Conservation (phyloP, 2,329 filamentous ascomycete species). For the Dothistroma septosporum region DNA sequence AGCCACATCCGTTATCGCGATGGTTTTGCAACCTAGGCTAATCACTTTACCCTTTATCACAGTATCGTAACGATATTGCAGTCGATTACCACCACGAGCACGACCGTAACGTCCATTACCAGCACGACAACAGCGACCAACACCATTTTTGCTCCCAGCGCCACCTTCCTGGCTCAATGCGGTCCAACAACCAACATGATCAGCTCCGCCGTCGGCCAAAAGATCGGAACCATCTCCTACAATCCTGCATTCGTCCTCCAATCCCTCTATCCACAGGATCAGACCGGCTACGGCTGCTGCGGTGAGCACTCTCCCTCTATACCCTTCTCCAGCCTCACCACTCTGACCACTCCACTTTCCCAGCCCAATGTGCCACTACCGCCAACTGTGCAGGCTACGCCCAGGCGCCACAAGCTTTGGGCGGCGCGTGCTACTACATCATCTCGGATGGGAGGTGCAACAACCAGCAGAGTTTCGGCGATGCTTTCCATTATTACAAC, state of each 20-base stretch:
- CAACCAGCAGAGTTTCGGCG: conserved; percentile 1
- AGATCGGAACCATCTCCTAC: conserved; percentile 11
- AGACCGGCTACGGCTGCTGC: conserved; percentile 7
- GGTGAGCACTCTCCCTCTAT: too few relatives aligned
- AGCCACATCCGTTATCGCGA: too few relatives aligned
- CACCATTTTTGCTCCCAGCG: conserved; percentile 6
- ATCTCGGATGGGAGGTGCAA: conserved; percentile 6
- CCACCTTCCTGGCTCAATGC: conserved; percentile 7
- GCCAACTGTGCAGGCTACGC: conserved; percentile 11
- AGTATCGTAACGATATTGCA: background rate
- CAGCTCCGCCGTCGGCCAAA: conserved; percentile 7
- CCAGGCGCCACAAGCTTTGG: background rate
- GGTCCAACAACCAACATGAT: conserved; percentile 4
- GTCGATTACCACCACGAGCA: conserved; percentile 3
- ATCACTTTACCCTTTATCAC: too few relatives aligned
- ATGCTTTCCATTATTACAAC: conserved; percentile 9
- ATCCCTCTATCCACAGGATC: conserved; percentile 4
- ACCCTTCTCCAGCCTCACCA: too few relatives aligned
- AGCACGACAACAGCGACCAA: conserved; percentile 4
- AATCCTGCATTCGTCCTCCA: conserved; percentile 6
- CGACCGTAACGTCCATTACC: background rate
- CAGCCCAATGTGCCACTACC: background rate
- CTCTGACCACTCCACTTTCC: too few relatives aligned
- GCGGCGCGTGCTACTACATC: conserved; percentile 6
- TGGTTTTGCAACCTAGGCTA: too few relatives aligned